A percentile compares a stretch with the other conserved stretches of the same genome.
phyloP scores from a whole-genome alignment of 139 green algal species.

The Tetraselmis chui region DNA sequence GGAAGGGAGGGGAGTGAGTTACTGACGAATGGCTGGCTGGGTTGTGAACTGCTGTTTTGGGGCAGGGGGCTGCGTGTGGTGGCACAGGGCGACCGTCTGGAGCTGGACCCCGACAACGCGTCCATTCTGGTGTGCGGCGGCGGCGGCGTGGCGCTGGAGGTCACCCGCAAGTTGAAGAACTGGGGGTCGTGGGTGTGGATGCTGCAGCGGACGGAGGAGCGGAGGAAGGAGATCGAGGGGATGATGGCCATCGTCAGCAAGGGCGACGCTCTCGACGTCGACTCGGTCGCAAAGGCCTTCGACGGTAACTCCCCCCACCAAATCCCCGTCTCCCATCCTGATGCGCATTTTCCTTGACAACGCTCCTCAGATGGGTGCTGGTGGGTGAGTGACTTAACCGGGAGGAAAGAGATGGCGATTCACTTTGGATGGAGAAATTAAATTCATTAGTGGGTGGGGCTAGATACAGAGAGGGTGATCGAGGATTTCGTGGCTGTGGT shows the following conservation, averaged over 20 bases:
- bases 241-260: conserved; percentile 88
- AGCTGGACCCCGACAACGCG: conserved; percentile 81
- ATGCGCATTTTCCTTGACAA: too few species aligned
- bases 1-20: too few species aligned
- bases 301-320: too few species aligned
- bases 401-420: not conserved
- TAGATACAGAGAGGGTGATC: too few species aligned
- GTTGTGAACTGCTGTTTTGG: not conserved
- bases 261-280: conserved; percentile 63
- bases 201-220: conserved; percentile 69
- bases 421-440: not conserved
- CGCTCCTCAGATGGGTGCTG: too few species aligned
- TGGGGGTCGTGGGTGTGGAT: conserved; percentile 94
- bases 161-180: conserved; percentile 80
- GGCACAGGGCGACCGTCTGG: not conserved
- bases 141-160: conserved; percentile 75
- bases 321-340: too few species aligned
- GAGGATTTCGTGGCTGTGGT: too few species aligned
- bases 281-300: conserved; percentile 67
- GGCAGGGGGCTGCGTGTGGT: not conserved
- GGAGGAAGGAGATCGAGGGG: conserved; percentile 76
- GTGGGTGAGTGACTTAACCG: too few species aligned
- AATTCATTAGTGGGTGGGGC: too few species aligned
- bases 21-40: not conserved
- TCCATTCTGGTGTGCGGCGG: conserved; percentile 85